phyloP scores from a whole-genome alignment of 2,329 filamentous ascomycete genomes.

The Bipolaris oryzae region DNA sequence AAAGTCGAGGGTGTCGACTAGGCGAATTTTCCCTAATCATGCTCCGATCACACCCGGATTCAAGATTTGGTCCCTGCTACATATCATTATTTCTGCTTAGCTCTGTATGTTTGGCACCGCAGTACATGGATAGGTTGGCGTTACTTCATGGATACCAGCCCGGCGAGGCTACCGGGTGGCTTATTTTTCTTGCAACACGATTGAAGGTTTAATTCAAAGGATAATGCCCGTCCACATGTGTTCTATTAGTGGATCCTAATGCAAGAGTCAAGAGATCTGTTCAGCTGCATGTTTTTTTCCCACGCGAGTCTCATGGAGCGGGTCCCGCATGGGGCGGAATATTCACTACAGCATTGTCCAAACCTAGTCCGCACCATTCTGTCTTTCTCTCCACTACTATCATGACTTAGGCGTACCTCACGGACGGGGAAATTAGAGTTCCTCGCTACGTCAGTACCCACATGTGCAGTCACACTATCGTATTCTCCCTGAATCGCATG shows the following conservation, averaged over 20 bases:
- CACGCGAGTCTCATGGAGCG: neutral
- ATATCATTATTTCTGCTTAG: neutral
- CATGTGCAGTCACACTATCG: too few species aligned
- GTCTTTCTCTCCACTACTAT: too few species aligned
- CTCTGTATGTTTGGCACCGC: neutral
- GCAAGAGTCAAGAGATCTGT: too few species aligned
- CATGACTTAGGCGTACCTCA: too few species aligned
- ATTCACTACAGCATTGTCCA: too few species aligned
- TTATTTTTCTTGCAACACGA: neutral
- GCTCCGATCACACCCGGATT: neutral
- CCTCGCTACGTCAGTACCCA: too few species aligned
- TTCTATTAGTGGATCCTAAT: too few species aligned
- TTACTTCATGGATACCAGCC: constrained; percentile 1
- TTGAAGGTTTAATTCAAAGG: neutral
- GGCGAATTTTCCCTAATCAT: neutral
- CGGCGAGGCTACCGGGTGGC: neutral
- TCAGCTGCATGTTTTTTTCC: neutral
- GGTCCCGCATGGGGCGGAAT: too few species aligned
- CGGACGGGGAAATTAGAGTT: too few species aligned
- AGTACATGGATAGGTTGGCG: neutral
- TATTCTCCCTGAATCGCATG: too few species aligned
- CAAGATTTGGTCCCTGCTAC: neutral
- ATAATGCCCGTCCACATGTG: neutral
- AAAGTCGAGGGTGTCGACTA: constrained; percentile 70
- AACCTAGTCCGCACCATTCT: too few species aligned